Base-by-base conservation (phyloP, 495 filamentous ascomycete genomes). In the Hypoxylon intermedium region DNA sequence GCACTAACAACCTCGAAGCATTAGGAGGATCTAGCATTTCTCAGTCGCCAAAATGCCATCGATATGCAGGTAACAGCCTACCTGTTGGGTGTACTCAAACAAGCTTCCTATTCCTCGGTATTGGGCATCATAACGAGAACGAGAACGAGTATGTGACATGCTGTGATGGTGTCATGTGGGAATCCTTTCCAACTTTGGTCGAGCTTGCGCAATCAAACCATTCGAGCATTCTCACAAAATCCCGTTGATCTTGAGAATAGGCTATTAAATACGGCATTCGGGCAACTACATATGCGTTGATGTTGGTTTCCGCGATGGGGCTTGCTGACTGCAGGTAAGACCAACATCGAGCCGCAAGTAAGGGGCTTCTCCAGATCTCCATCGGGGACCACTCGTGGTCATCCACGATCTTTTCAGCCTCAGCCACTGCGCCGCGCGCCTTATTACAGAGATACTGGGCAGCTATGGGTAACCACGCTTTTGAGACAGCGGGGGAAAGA, bases 251-350 rank as follows among this genome's bases (percentile, higher is more conserved):
- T 48, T 20, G 34, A 42, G 47, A 45, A 57, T 60, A 65, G 62
- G 62, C 62, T 65, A 65, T 53, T 60, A n/a, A n/a, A n/a, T n/a
- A 34, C 45, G 28, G 38, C 18, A n/a, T 26, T 52, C 44, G 49
- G 48, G 41, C 23, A 49, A 48, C 58, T n/a, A 36, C 26, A 24
- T 30, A 20, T 9, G 41, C 21, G 40, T 46, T 60, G 21, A 46
- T 52, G 13, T 40, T 43, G 26, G 12, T 12, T 46, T 42, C 41
- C 34, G 38, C 9, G 44, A 42, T 42, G 43, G 19, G 13, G 24
- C 50, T 42, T n/a, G 49, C 49, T 41, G 43, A 60, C 31, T 15
- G 18, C 30, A 23, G 45, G 23, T 2, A 47, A 21, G 31, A 30
- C 48, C 41, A 43, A 58, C 24, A 45, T 24, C 24, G 45, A 65